Evolutionary conservation across 2,329 filamentous ascomycete species (phyloP), one percentile per base, ranked within the genome.

Genomic region (Fusarium burgessii): DNA sequence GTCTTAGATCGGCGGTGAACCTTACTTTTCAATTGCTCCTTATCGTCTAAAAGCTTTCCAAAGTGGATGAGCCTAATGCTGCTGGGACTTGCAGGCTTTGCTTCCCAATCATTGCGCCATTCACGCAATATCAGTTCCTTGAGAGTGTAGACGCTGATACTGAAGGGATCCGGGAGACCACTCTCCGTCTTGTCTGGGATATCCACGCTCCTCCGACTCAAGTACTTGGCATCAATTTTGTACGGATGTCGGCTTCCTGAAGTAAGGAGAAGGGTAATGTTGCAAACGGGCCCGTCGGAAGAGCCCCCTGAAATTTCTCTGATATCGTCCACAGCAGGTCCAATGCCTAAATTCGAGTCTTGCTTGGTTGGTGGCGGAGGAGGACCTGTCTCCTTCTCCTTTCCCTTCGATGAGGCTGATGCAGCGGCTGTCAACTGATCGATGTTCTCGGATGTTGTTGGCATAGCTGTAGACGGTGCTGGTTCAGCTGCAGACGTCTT

Each of bases 91-190:
- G 92, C 90, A 3, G 95, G 95, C 77, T 93, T 91, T 18, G 90
- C 84, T 77, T 97, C 95, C 95, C 95, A 98, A 78, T 98, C 93
- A 75, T 91, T 91, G 74, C 94, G 88, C 95, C 95, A 98, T 80
- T 98, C 95, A 76, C 93, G 88, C 84, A 96, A 88, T 78, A 98
- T 97, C 77, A 98, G 84, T 83, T 98, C 94, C 82, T 98, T 98
- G 72, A 98, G 84, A 6, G 93, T 97, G 79, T 98, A 97, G 54
- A 97, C 92, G 73, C 93, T 97, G 82, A 98, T 94, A 78, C 91
- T 93, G 78, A 94, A 95, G 2, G 94, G 94, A 78, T 98, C 94
- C 71, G 88, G 86, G 67, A 82, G 85, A 35, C 89, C 90, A 29
- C 81, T 79, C 63, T 87, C 86, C 13, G 85, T 88, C 71, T 88